Conservation (phyloP, 768 basidiomycete genomes). For the Agrocybe pediades region DNA sequence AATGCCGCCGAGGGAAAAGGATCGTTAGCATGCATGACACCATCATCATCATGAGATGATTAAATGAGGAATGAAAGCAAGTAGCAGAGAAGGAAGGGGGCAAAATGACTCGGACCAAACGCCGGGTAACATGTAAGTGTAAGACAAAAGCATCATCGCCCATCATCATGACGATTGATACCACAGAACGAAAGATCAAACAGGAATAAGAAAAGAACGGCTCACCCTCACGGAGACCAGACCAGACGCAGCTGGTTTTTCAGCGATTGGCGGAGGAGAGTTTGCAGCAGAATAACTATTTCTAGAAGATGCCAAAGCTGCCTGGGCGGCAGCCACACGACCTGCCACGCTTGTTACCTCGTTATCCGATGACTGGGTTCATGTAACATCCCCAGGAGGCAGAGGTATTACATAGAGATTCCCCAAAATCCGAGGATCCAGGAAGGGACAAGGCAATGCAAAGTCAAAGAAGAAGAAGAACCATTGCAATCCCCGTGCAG, state of each 20-base stretch:
- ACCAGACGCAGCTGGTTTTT: constrained; percentile 28
- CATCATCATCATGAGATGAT: constrained; percentile 8
- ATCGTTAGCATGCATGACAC: constrained; percentile 4
- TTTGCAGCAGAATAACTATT: constrained; percentile 18
- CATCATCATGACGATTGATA: neutral
- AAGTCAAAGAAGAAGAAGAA: constrained; percentile 9
- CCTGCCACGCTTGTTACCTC: constrained; percentile 46
- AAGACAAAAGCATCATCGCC: neutral
- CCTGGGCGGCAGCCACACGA: constrained; percentile 48
- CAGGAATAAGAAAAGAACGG: constrained; percentile 4
- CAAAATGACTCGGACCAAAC: constrained; percentile 1
- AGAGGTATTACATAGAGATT: neutral
- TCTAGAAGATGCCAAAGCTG: constrained; percentile 36
- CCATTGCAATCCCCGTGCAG: constrained; percentile 3
- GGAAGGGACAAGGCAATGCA: constrained; percentile 4
- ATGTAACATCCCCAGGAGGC: constrained; percentile 3
- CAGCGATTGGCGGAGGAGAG: constrained; percentile 27
- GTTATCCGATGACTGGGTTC: constrained; percentile 36
- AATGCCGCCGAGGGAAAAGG: neutral
- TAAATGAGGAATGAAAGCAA: too few relatives aligned
- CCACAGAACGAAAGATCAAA: neutral
- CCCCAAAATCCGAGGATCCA: neutral
- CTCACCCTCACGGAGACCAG: constrained; percentile 29
- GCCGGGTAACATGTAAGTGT: neutral
- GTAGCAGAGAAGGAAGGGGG: constrained; percentile 1